phyloP scores from a whole-genome alignment of 2,329 filamentous ascomycete genomes.

The Cucurbitaria berberidis region DNA sequence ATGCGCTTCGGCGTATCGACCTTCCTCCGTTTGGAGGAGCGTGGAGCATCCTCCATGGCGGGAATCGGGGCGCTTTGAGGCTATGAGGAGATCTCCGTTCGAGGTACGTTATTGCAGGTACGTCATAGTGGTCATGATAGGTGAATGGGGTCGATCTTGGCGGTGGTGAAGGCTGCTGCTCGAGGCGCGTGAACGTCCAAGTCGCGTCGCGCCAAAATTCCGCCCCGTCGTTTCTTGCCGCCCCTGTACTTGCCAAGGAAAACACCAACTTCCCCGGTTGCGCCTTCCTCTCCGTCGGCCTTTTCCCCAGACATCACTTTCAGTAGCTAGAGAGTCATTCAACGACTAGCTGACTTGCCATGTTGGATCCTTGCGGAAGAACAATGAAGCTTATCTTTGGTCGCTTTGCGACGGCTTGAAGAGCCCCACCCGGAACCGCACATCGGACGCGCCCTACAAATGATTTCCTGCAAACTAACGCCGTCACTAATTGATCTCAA shows the following conservation, averaged over 20 bases:
- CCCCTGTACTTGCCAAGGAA: slow-evolving; percentile 18
- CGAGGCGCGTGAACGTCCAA: slow-evolving; percentile 17
- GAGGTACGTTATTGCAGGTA: slow-evolving; percentile 3
- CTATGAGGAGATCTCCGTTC: not conserved
- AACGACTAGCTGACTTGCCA: not conserved
- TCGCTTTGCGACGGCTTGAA: slow-evolving; percentile 8
- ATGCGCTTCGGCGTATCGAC: slow-evolving; percentile 37
- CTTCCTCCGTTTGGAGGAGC: slow-evolving; percentile 46
- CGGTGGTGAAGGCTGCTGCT: slow-evolving; percentile 8
- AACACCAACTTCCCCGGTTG: slow-evolving; percentile 9
- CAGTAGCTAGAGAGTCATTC: not conserved
- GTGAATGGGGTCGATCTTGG: not conserved
- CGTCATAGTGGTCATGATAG: slow-evolving; percentile 11
- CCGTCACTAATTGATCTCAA: not conserved
- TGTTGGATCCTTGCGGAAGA: not conserved
- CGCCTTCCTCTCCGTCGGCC: not conserved
- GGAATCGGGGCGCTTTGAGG: not conserved
- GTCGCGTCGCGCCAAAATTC: slow-evolving; percentile 28
- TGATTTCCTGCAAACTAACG: slow-evolving; percentile 11
- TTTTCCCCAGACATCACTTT: not conserved
- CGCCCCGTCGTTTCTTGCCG: slow-evolving; percentile 3
- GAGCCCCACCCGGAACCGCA: slow-evolving; percentile 1
- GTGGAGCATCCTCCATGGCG: slow-evolving; percentile 44
- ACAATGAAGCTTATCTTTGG: not conserved
- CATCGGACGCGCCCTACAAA: slow-evolving; percentile 27